phyloP scores from a whole-genome alignment of 1,284 basidiomycete species.

The Boletus subluridellus region DNA sequence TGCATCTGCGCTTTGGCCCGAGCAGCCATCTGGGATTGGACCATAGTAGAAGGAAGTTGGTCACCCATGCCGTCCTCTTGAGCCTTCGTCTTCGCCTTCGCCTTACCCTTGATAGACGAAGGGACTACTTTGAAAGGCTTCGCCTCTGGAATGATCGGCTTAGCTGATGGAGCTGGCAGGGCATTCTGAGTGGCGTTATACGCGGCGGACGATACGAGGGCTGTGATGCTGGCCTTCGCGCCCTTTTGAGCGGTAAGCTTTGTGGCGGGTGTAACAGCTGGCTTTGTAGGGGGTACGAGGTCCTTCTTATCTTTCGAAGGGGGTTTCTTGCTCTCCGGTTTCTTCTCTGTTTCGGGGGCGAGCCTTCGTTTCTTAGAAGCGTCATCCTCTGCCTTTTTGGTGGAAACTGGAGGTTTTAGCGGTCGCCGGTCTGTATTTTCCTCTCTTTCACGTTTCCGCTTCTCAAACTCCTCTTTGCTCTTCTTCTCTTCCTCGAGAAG shows the following conservation, averaged over 20 bases:
- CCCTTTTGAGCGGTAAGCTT: constrained; percentile 28
- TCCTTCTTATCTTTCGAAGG: constrained; percentile 46
- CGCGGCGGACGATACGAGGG: constrained; percentile 33
- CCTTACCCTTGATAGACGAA: constrained; percentile 47
- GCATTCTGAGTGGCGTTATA: constrained; percentile 35
- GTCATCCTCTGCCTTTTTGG: constrained; percentile 70
- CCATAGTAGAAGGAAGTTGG: constrained; percentile 53
- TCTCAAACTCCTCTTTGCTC: constrained; percentile 65
- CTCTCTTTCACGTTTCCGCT: constrained; percentile 70
- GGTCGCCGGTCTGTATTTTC: constrained; percentile 67
- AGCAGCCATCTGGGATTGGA: constrained; percentile 68
- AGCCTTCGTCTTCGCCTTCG: constrained; percentile 42
- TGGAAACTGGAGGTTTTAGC: constrained; percentile 36
- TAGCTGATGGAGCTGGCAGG: constrained; percentile 18
- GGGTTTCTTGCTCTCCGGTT: constrained; percentile 55
- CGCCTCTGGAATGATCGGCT: constrained; percentile 29
- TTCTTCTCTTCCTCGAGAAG: constrained; percentile 65
- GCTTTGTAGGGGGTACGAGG: constrained; percentile 26
- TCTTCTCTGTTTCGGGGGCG: constrained; percentile 53
- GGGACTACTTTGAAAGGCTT: constrained; percentile 37
- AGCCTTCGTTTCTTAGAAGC: constrained; percentile 66
- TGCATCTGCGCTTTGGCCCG: constrained; percentile 64
- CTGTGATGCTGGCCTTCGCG: constrained; percentile 20
- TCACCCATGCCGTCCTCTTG: constrained; percentile 48
- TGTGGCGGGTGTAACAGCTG: constrained; percentile 38